Base-by-base conservation (phyloP, 495 filamentous ascomycete genomes). In the Tirmania nivea region DNA sequence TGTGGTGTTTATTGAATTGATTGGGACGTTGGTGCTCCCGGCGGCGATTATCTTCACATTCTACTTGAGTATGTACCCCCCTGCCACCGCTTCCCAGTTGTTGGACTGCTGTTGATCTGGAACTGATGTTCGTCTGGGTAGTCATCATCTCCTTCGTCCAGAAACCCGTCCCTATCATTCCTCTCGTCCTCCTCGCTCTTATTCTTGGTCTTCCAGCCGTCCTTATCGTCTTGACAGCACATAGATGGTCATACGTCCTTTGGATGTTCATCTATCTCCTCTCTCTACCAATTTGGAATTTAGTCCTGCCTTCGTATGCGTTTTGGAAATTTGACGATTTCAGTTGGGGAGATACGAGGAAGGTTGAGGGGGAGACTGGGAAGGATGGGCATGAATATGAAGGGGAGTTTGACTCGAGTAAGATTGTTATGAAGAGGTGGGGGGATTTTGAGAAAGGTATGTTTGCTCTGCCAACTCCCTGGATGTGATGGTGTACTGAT, bases 281-380 rank as follows among this genome's bases (percentile, higher is more conserved):
- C 45, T 94, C 90, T 0, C 78, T 99, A 0, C 92, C 92, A 0
- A 77, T 99, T 54, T 99, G 92, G 92, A 99, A 99, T 67, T 92
- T 95, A 58, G 74, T 99, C 14, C 80, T 99, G 3, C 92, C 92
- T 0, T 76, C 75, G 14, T 99, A 99, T 62, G 84, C 92, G 7
- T 99, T 86, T 71, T 99, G 92, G 92, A 95, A 99, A 66, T 99
- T 99, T 66, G 92, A 99, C 63, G 92, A 99, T 68, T 99, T 99
- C 72, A 90, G 84, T 63, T 99, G 92, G 90, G 92, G 92, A 57
- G 92, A 99, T 60, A 99, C 92, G 31, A 78, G 92, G 31, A 92
- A 96, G 76, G 94, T 89, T 11, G 86, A 80, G 1, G 88, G 86
- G 2, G 92, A 92, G 62, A 86, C 85, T 71, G 84, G 86, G 70